These are phyloP conservation scores for Ophiostoma sp. DNA, from an alignment of 2,329 filamentous ascomycete genomes.

Conservation along the genomic window DNA sequence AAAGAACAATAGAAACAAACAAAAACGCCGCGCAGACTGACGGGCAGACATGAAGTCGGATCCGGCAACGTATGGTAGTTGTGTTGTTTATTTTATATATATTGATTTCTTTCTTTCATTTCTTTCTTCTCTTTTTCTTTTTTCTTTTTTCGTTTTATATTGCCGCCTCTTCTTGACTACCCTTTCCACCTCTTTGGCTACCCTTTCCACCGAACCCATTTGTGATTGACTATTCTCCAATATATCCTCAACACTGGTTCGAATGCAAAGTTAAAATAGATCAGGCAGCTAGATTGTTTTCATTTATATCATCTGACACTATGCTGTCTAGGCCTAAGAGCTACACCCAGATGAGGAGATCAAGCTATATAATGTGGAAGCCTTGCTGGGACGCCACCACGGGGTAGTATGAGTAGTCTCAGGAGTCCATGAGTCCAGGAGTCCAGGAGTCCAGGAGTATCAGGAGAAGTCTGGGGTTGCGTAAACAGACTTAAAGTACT, in stretches of 20 bases:
- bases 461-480: no score
- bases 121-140: background rate
- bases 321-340: background rate
- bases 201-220: background rate
- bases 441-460: background rate
- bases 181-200: background rate
- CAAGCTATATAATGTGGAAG: background rate
- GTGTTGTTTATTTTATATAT: background rate
- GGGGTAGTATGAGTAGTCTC: background rate
- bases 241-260: background rate
- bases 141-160: background rate
- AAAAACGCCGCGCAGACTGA: background rate
- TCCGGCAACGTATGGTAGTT: background rate
- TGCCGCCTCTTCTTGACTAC: background rate
- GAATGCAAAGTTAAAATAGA: background rate
- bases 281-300: background rate
- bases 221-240: no score
- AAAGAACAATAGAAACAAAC: background rate
- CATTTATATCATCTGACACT: background rate
- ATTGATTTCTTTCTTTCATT: background rate
- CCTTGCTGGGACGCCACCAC: background rate
- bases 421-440: background rate
- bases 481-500: no score
- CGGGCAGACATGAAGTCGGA: background rate
- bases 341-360: no score